Conservation (phyloP, 441 rosid genomes). For the Cnidoscolus chayamansa region DNA sequence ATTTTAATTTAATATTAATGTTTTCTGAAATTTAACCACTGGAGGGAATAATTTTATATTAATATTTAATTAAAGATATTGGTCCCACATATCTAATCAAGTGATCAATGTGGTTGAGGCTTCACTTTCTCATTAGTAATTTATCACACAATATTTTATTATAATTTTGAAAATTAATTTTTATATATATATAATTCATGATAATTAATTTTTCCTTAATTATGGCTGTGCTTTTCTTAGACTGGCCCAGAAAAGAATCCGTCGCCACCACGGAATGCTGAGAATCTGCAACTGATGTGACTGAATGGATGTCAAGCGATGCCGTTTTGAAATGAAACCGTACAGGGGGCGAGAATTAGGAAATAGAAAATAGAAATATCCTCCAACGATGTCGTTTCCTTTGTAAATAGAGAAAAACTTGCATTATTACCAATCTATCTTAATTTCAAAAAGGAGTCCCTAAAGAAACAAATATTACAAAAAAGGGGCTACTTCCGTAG, state of each 20-base stretch:
- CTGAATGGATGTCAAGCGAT: not conserved
- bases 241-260: slow-evolving; percentile 9
- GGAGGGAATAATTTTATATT: no score
- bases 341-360: not conserved
- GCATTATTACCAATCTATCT: not conserved
- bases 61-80: no score
- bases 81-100: not conserved
- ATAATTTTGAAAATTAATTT: no score
- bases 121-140: not conserved
- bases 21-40: no score
- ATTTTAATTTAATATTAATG: no score
- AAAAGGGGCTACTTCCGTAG: not conserved
- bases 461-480: no score
- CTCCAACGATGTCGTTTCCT: no score
- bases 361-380: not conserved
- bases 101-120: slow-evolving; percentile 2
- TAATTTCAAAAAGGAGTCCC: not conserved
- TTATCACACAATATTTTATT: no score
- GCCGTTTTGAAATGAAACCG: not conserved
- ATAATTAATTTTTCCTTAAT: no score
- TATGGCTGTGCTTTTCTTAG: no score
- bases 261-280: not conserved
- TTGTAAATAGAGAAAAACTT: no score
- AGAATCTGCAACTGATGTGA: not conserved
- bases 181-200: no score